Evolutionary conservation across 1,139 yeast species (phyloP).

Genomic region (Saccharomyces hybrid): DNA sequence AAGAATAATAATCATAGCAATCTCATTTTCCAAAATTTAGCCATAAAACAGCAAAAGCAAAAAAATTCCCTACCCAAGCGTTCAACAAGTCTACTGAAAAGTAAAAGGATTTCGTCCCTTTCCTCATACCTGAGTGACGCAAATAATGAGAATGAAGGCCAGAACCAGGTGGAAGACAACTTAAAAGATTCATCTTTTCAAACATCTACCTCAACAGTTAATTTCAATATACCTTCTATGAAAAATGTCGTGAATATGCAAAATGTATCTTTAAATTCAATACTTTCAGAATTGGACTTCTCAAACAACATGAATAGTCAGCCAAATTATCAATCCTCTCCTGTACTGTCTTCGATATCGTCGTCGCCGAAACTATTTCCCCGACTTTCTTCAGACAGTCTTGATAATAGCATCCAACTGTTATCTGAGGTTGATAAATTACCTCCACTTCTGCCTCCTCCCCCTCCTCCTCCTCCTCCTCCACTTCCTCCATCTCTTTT

Average conservation of each 20-base stretch:
- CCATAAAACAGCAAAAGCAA: too few relatives aligned
- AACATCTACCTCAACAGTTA: not conserved
- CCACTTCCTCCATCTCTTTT: conserved; percentile 32
- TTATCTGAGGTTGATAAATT: conserved; percentile 2
- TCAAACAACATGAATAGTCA: not conserved
- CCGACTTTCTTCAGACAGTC: not conserved
- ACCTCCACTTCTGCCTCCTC: conserved; percentile 15
- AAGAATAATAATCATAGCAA: not conserved
- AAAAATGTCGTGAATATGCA: not conserved
- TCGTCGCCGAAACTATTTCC: not conserved
- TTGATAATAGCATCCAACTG: not conserved
- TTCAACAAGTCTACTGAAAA: too few relatives aligned
- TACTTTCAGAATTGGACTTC: not conserved
- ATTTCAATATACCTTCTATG: not conserved
- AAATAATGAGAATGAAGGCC: conserved; percentile 1
- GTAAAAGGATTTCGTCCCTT: too few relatives aligned
- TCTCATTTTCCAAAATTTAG: not conserved
- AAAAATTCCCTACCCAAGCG: too few relatives aligned
- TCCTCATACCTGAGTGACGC: not conserved
- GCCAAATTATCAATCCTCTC: not conserved
- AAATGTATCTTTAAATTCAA: not conserved
- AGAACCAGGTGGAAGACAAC: not conserved
- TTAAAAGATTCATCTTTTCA: not conserved
- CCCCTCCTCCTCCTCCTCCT: conserved; percentile 32
- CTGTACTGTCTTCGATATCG: not conserved